Percentiles rank a stretch among this genome's conserved stretches.
Conservation (phyloP, 2,329 filamentous ascomycete genomes). For the Beauveria rudraprayagi region DNA sequence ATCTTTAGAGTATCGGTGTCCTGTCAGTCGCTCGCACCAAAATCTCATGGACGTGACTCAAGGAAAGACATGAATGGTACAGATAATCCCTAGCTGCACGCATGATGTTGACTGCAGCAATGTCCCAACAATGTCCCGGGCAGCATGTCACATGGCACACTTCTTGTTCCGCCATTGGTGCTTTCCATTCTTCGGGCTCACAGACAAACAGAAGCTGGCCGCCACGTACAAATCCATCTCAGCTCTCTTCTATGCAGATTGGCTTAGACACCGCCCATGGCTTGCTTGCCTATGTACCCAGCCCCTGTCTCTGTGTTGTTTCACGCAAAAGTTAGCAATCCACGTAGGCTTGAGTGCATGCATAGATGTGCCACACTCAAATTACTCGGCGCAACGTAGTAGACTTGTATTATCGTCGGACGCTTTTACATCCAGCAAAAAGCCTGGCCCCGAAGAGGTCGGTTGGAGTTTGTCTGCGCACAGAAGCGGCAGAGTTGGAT, state of each 20-base stretch:
- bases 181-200: neutral
- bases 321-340: neutral
- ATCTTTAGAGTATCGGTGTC: neutral
- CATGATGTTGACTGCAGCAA: neutral
- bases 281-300: neutral
- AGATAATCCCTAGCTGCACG: neutral
- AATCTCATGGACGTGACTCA: neutral
- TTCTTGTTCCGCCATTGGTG: conserved; percentile 2
- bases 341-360: neutral
- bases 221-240: neutral
- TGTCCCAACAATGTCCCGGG: neutral
- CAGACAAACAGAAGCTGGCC: neutral
- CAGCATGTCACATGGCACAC: neutral
- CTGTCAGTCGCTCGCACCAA: neutral
- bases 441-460: neutral
- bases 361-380: neutral
- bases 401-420: too few species aligned
- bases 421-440: neutral
- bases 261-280: neutral
- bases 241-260: neutral
- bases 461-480: neutral
- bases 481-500: neutral
- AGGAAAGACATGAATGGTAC: neutral
- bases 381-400: neutral
- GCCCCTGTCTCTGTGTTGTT: neutral